Conservation (phyloP, 2,329 filamentous ascomycete species). For the Apiospora marii region DNA sequence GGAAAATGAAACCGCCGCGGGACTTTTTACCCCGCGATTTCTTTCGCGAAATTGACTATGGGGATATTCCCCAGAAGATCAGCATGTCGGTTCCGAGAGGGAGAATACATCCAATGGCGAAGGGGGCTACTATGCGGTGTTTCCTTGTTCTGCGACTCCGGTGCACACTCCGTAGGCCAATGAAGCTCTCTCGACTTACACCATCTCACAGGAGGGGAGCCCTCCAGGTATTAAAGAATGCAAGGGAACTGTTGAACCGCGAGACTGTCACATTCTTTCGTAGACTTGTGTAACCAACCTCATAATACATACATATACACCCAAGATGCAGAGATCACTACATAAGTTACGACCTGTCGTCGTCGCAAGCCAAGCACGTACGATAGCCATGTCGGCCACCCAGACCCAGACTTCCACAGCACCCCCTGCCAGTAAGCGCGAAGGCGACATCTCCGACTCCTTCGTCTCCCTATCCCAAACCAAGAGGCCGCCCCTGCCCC, state of each 20-base stretch:
- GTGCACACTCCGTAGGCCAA: neutral
- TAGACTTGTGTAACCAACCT: neutral
- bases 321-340: conserved; percentile 11
- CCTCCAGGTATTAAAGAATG: neutral
- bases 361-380: neutral
- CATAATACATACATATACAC: neutral
- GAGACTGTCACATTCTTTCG: neutral
- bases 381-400: conserved; percentile 15
- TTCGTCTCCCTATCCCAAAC: conserved; percentile 66
- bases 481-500: conserved; percentile 55
- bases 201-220: neutral
- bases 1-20: neutral
- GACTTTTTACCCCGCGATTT: neutral
- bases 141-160: conserved; percentile 20
- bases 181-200: neutral
- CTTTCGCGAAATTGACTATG: neutral
- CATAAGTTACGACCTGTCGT: neutral
- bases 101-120: neutral
- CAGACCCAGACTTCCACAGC: conserved; percentile 26
- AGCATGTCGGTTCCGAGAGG: neutral
- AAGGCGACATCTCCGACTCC: conserved; percentile 69
- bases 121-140: neutral
- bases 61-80: neutral
- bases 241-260: too few species aligned
- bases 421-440: conserved; percentile 50